Conservation (phyloP, 78 protist genomes). For the Dictyostelium capitatum region DNA sequence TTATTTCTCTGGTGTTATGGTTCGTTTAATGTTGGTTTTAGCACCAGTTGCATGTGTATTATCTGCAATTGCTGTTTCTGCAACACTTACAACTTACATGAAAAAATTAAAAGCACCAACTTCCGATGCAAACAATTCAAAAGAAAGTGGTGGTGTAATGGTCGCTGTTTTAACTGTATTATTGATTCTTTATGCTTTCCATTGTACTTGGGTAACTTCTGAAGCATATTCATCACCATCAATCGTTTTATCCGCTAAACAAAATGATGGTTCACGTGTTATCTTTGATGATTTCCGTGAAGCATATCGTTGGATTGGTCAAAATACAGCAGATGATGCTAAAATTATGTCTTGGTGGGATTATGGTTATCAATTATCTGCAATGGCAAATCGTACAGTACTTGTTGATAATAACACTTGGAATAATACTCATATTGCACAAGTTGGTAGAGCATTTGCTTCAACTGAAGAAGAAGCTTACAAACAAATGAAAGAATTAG, state of each 20-base stretch:
- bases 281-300: conserved; percentile 99
- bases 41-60: conserved; percentile 97
- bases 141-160: conserved; percentile 77
- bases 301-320: conserved; percentile 98
- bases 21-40: conserved; percentile 98
- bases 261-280: conserved; percentile 86
- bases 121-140: conserved; percentile 34
- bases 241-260: conserved; percentile 94
- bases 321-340: conserved; percentile 97
- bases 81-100: conserved; percentile 82
- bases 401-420: conserved; percentile 99
- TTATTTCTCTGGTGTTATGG: conserved; percentile 99
- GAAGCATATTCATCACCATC: conserved; percentile 99
- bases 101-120: conserved; percentile 31
- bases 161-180: conserved; percentile 79
- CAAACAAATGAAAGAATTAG: conserved; percentile 88
- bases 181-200: conserved; percentile 91
- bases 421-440: conserved; percentile 99
- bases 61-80: conserved; percentile 92
- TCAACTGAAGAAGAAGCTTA: conserved; percentile 92
- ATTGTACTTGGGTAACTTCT: conserved; percentile 98
- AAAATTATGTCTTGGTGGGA: conserved; percentile 99
- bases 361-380: conserved; percentile 99
- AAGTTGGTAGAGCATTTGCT: conserved; percentile 94
- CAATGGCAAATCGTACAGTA: conserved; percentile 98